These are phyloP conservation scores for Lentinula edodes DNA, from an alignment of 768 basidiomycete species.

Conservation along the genomic window DNA sequence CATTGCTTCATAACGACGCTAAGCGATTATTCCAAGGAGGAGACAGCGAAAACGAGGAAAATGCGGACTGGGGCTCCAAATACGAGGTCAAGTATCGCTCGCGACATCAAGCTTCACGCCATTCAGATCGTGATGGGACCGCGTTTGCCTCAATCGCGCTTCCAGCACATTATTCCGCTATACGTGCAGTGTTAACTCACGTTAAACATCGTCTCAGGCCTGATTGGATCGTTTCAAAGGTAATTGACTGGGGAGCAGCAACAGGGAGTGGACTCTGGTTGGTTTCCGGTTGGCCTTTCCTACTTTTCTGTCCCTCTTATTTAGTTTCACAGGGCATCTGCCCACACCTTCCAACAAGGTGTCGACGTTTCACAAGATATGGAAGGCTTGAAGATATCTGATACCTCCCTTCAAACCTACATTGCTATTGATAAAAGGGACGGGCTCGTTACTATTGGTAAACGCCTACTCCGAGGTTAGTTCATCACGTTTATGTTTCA, in stretches of 20 bases:
- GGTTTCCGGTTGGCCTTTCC: slow-evolving; percentile 10
- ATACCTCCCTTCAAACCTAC: slow-evolving; percentile 57
- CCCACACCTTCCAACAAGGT: slow-evolving; percentile 52
- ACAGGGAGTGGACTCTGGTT: slow-evolving; percentile 84
- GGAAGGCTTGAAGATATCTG: slow-evolving; percentile 33
- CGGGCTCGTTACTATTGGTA: slow-evolving; percentile 63
- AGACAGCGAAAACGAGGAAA: slow-evolving; percentile 17
- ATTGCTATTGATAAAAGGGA: slow-evolving; percentile 74
- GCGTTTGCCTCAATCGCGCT: slow-evolving; percentile 85
- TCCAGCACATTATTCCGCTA: slow-evolving; percentile 80
- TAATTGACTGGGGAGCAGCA: slow-evolving; percentile 84
- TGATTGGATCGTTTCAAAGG: slow-evolving; percentile 50
- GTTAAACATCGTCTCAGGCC: slow-evolving; percentile 57
- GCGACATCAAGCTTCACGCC: slow-evolving; percentile 48
- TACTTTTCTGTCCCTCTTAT: not conserved
- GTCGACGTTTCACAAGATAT: slow-evolving; percentile 13
- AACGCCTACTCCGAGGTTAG: slow-evolving; percentile 55
- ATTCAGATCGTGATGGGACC: slow-evolving; percentile 66
- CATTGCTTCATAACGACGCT: slow-evolving; percentile 61
- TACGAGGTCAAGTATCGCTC: slow-evolving; percentile 61
- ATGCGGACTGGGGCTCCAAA: slow-evolving; percentile 45
- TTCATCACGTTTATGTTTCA: slow-evolving; percentile 6
- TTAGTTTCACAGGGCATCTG: slow-evolving; percentile 2
- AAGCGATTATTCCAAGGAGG: slow-evolving; percentile 58
- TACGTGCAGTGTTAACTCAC: slow-evolving; percentile 68